A percentile compares a stretch with the other conserved stretches of the same genome.
Evolutionary conservation across 2,329 filamentous ascomycete species (phyloP).

Genomic region (Bipolaris zeicola): DNA sequence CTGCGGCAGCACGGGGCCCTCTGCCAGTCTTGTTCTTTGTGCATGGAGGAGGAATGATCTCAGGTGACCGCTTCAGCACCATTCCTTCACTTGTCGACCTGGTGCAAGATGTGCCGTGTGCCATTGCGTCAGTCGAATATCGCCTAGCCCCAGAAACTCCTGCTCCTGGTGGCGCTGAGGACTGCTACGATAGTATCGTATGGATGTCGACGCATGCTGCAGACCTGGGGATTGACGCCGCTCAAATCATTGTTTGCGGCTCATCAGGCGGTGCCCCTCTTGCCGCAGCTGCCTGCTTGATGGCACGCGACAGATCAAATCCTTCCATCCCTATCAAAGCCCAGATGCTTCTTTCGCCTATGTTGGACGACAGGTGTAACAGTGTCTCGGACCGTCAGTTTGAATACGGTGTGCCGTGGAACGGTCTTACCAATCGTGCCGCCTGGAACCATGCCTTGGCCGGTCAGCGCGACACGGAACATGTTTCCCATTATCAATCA

Average conservation of each 20-base stretch:
- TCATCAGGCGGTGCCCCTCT: slow-evolving; percentile 19
- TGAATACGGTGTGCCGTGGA: slow-evolving; percentile 22
- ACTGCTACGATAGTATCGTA: slow-evolving; percentile 22
- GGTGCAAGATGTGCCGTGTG: slow-evolving; percentile 17
- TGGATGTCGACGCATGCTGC: slow-evolving; percentile 20
- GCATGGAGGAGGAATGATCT: slow-evolving; percentile 52
- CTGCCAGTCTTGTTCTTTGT: slow-evolving; percentile 73
- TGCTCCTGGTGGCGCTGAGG: slow-evolving; percentile 20
- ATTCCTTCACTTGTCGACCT: slow-evolving; percentile 18
- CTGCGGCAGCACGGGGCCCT: slow-evolving; percentile 58
- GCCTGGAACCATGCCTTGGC: slow-evolving; percentile 21
- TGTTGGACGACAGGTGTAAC: slow-evolving; percentile 22
- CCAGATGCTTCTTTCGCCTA: slow-evolving; percentile 20
- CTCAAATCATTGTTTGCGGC: slow-evolving; percentile 19
- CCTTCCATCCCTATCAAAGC: slow-evolving; percentile 16
- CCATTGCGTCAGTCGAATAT: slow-evolving; percentile 23
- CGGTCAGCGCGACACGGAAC: slow-evolving; percentile 10
- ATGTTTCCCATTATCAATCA: slow-evolving; percentile 20
- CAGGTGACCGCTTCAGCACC: slow-evolving; percentile 22
- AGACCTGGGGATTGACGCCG: slow-evolving; percentile 19
- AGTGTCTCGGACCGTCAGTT: slow-evolving; percentile 24
- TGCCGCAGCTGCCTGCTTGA: slow-evolving; percentile 20
- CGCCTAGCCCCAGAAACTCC: slow-evolving; percentile 22
- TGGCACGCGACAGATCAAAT: slow-evolving; percentile 16
- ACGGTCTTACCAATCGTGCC: slow-evolving; percentile 8